Percentiles rank a stretch among this genome's conserved stretches.
Evolutionary conservation across 768 basidiomycete species (phyloP).

Genomic region (Mycena vitilis): DNA sequence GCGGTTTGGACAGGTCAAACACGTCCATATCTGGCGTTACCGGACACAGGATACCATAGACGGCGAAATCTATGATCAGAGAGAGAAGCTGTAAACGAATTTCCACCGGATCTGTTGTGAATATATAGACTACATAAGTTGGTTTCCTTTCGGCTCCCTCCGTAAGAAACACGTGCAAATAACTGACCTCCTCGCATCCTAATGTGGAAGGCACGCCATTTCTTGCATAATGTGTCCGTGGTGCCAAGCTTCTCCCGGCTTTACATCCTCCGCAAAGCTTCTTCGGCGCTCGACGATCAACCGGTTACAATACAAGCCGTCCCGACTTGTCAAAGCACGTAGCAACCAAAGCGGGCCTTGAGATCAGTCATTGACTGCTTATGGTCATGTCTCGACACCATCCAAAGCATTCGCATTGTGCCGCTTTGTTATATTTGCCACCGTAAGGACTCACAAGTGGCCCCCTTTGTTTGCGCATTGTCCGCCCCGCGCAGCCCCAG

Average conservation of each 20-base stretch:
- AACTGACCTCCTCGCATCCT: background rate
- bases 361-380: background rate
- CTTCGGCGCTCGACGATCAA: too few species aligned
- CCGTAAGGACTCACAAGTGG: background rate
- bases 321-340: too few species aligned
- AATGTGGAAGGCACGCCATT: background rate
- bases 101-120: background rate
- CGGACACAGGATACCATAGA: constrained; percentile 91
- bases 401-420: background rate
- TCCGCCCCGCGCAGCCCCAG: background rate
- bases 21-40: constrained; percentile 86
- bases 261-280: background rate
- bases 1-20: constrained; percentile 85
- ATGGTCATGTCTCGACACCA: background rate
- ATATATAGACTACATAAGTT: background rate
- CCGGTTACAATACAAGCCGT: too few species aligned
- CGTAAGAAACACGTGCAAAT: background rate
- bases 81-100: constrained; percentile 40
- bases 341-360: too few species aligned
- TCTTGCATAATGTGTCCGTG: background rate
- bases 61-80: constrained; percentile 79
- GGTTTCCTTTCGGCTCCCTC: background rate
- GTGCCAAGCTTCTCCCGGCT: background rate
- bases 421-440: background rate
- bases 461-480: background rate